Conservation (phyloP, 768 basidiomycete species). For the Termitomyces eurrhizus region DNA sequence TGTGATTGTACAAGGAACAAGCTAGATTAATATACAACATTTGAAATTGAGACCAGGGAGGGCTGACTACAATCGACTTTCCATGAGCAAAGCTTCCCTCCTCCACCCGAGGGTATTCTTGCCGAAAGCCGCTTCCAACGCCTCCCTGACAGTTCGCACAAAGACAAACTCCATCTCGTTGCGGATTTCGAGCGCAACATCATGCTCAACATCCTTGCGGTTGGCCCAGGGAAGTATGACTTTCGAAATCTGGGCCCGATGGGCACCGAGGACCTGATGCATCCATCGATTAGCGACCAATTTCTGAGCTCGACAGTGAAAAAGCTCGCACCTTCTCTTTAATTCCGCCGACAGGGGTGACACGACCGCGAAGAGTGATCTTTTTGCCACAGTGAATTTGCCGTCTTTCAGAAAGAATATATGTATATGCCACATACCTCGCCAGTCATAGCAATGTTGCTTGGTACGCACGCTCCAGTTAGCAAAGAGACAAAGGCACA, state of each 20-base stretch:
- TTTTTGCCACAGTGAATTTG: slow-evolving; percentile 17
- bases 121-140: slow-evolving; percentile 81
- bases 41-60: background rate
- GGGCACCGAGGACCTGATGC: slow-evolving; percentile 70
- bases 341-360: slow-evolving; percentile 85
- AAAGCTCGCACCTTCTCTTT: slow-evolving; percentile 62
- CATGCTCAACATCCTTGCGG: slow-evolving; percentile 83
- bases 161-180: slow-evolving; percentile 79
- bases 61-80: slow-evolving; percentile 29
- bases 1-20: background rate
- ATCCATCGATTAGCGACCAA: background rate
- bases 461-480: slow-evolving; percentile 69
- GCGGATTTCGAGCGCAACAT: slow-evolving; percentile 70
- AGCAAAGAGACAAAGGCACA: slow-evolving; percentile 87
- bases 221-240: slow-evolving; percentile 85
- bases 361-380: slow-evolving; percentile 81
- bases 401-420: background rate
- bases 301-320: background rate
- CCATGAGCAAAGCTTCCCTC: slow-evolving; percentile 33
- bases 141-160: slow-evolving; percentile 75
- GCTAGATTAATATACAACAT: background rate
- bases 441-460: slow-evolving; percentile 84
- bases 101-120: slow-evolving; percentile 65
- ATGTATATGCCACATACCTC: slow-evolving; percentile 44
- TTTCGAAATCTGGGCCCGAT: slow-evolving; percentile 79